Conservation (phyloP, 352 stramenopile species). For the Phytophthora podocarpi region DNA sequence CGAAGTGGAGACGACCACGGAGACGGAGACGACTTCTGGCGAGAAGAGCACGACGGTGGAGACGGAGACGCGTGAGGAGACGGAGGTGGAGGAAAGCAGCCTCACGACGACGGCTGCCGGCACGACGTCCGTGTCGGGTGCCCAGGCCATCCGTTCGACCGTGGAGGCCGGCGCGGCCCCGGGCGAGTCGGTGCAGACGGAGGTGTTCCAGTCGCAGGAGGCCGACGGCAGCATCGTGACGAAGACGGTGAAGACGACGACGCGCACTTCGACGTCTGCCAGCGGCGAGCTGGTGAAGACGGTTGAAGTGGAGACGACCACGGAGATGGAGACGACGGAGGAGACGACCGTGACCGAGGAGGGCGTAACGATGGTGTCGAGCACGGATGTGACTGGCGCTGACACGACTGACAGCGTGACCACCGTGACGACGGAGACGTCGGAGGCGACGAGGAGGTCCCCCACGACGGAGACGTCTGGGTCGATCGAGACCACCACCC, state of each 20-base stretch:
- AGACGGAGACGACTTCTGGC: conserved; percentile 20
- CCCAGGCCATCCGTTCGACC: conserved; percentile 1
- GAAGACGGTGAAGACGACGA: conserved; percentile 16
- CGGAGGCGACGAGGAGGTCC: no score
- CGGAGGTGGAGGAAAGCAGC: conserved; percentile 13
- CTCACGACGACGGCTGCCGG: conserved; percentile 3
- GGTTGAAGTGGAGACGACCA: conserved; percentile 18
- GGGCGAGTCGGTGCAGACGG: conserved; percentile 18
- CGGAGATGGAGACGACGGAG: conserved; percentile 12
- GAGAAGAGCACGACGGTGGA: conserved; percentile 26
- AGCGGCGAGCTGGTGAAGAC: conserved; percentile 17
- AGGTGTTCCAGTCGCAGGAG: conserved; percentile 20
- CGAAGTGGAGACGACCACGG: conserved; percentile 22
- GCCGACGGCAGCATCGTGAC: conserved; percentile 21
- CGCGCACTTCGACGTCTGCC: conserved; percentile 5
- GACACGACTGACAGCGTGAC: no score
- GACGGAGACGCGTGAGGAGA: conserved; percentile 24
- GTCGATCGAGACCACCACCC: no score
- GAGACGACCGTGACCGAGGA: conserved; percentile 3
- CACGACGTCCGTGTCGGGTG: conserved; percentile 4
- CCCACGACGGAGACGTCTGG: no score
- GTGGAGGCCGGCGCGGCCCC: conserved; percentile 11
- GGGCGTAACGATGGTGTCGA: no score
- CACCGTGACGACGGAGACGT: conserved; percentile 1
- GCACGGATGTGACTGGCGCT: no score